Evolutionary conservation across 192 early-diverging fungal genomes (phyloP).

Genomic region (Coemansia brasiliensis): DNA sequence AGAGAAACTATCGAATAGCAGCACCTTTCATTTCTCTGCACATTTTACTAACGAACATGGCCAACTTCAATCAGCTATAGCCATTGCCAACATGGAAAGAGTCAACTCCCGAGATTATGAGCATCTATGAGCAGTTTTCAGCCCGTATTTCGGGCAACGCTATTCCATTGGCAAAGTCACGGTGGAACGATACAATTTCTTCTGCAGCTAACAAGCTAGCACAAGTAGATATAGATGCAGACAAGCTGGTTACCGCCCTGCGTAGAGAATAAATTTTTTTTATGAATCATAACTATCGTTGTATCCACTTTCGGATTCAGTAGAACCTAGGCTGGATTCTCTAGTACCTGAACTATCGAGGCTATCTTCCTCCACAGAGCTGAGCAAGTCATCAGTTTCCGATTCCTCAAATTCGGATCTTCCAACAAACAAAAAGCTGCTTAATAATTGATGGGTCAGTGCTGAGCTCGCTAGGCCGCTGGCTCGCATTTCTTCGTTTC

Average conservation of each 20-base stretch:
- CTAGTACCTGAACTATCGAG: background rate
- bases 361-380: slow-evolving; percentile 1
- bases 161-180: slow-evolving; percentile 40
- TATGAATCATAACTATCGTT: background rate
- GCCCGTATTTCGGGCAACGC: slow-evolving; percentile 35
- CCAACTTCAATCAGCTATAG: slow-evolving; percentile 2
- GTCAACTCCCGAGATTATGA: slow-evolving; percentile 20
- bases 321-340: background rate
- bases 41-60: background rate
- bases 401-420: slow-evolving; percentile 5
- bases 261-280: slow-evolving; percentile 1
- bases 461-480: slow-evolving; percentile 17
- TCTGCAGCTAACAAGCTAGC: slow-evolving; percentile 11
- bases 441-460: slow-evolving; percentile 30
- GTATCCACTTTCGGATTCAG: too few relatives aligned
- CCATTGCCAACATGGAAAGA: slow-evolving; percentile 19
- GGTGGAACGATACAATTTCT: slow-evolving; percentile 33
- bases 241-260: slow-evolving; percentile 13
- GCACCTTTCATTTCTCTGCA: background rate
- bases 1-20: background rate
- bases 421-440: slow-evolving; percentile 13
- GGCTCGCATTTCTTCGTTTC: slow-evolving; percentile 32
- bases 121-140: slow-evolving; percentile 23
- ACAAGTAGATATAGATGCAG: slow-evolving; percentile 20
- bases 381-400: background rate